Conservation (phyloP, 2,329 filamentous ascomycete species). For the Sporothrix inflata region DNA sequence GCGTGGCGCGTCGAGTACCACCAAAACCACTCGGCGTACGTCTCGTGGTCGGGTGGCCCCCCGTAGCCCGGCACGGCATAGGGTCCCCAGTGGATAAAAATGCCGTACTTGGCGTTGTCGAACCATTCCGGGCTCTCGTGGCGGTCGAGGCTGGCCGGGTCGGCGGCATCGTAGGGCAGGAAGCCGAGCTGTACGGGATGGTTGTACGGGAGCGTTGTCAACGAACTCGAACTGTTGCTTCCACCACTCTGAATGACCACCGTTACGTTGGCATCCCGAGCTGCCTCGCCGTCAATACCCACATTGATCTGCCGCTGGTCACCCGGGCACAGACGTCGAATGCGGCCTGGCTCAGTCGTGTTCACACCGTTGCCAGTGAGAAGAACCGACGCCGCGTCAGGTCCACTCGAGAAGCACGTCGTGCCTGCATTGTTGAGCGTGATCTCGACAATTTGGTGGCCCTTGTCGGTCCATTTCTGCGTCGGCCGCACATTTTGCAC, state of each 20-base stretch:
- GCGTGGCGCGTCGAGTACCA: too few species aligned
- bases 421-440: conserved; percentile 45
- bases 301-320: conserved; percentile 45
- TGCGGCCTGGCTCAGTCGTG: conserved; percentile 45
- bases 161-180: conserved; percentile 28
- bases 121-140: too few species aligned
- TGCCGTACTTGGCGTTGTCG: too few species aligned
- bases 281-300: conserved; percentile 25
- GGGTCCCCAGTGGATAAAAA: too few species aligned
- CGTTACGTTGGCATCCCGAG: too few species aligned
- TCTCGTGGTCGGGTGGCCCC: too few species aligned
- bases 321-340: conserved; percentile 49
- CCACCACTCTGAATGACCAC: not conserved
- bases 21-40: too few species aligned
- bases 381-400: conserved; percentile 40
- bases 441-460: conserved; percentile 48
- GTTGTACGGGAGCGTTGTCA: too few species aligned
- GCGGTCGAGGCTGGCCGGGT: too few species aligned
- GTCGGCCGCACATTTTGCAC: conserved; percentile 49
- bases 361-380: conserved; percentile 46
- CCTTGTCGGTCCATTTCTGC: conserved; percentile 45
- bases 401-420: too few species aligned
- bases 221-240: not conserved
- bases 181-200: conserved; percentile 29
- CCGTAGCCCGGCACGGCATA: too few species aligned